Evolutionary conservation across 306 rosid species (phyloP).

Genomic region (Dalbergia cochinchinensis): DNA sequence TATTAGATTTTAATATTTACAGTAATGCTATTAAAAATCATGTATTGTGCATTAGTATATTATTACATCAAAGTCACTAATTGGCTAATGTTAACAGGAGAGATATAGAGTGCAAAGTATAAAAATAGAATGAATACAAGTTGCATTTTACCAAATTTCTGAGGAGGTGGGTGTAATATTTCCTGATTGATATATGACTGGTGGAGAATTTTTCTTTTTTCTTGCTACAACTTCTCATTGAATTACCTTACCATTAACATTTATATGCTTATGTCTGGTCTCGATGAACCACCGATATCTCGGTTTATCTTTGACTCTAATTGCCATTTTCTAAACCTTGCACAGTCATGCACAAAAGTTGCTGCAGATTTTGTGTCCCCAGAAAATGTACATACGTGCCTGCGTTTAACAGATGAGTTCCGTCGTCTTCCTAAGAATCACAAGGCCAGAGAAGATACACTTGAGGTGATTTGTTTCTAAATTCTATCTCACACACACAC

Average conservation of each 20-base stretch:
- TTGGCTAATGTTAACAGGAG: too few species aligned
- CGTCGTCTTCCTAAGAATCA: conserved; percentile 81
- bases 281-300: too few species aligned
- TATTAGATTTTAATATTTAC: too few species aligned
- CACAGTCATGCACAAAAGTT: conserved; percentile 86
- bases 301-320: not conserved
- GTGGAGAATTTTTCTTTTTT: too few species aligned
- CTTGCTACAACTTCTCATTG: not conserved
- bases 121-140: too few species aligned
- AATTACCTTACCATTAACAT: conserved; percentile 7
- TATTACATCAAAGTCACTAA: too few species aligned
- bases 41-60: too few species aligned
- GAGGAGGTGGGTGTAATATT: too few species aligned
- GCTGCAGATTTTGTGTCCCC: conserved; percentile 89
- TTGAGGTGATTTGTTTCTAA: conserved; percentile 64
- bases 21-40: too few species aligned
- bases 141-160: too few species aligned
- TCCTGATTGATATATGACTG: too few species aligned
- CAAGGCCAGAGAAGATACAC: conserved; percentile 84
- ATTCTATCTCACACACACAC: not conserved
- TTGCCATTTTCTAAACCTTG: conserved; percentile 33
- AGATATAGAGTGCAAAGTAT: too few species aligned
- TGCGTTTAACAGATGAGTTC: conserved; percentile 76
- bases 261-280: not conserved
- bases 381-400: conserved; percentile 74